Evolutionary conservation across 352 stramenopile species (phyloP).

Genomic region (Globisporangium camurandrum): DNA sequence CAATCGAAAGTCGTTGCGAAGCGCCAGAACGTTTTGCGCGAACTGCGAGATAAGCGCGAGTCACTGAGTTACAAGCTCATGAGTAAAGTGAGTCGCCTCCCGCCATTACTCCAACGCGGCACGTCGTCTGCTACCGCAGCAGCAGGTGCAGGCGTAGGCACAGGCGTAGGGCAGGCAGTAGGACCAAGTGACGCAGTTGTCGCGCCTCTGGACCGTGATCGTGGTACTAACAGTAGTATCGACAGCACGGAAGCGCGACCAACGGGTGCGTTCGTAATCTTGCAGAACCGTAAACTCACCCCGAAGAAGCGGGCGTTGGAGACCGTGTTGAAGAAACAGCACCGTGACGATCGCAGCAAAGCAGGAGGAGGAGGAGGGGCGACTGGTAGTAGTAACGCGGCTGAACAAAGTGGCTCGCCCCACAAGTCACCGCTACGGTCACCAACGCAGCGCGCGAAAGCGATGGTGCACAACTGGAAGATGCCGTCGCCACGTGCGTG

Average conservation of each 20-base stretch:
- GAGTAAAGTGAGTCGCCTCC: constrained; percentile 46
- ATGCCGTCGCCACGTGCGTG: background rate
- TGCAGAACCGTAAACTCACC: constrained; percentile 59
- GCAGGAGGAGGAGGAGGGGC: background rate
- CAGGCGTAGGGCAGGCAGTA: no score
- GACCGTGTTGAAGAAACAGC: constrained; percentile 59
- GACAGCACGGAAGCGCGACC: constrained; percentile 14
- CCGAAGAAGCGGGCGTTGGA: constrained; percentile 64
- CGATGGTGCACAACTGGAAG: constrained; percentile 18
- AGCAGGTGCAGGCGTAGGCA: background rate
- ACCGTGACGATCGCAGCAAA: constrained; percentile 26
- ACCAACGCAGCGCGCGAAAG: constrained; percentile 16
- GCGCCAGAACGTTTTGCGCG: constrained; percentile 62
- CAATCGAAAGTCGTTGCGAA: constrained; percentile 53
- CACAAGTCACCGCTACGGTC: constrained; percentile 3
- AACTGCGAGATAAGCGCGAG: constrained; percentile 64
- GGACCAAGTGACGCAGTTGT: no score
- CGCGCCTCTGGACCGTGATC: background rate
- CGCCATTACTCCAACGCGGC: constrained; percentile 31
- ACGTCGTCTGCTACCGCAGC: background rate
- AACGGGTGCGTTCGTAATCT: constrained; percentile 41
- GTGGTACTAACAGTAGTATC: background rate
- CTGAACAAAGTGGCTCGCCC: background rate
- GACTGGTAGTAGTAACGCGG: background rate
- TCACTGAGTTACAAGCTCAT: constrained; percentile 63